Evolutionary conservation across 352 stramenopile genomes (phyloP), one percentile per base, ranked within the genome.

Genomic region (Aphanomyces cochlioides): DNA sequence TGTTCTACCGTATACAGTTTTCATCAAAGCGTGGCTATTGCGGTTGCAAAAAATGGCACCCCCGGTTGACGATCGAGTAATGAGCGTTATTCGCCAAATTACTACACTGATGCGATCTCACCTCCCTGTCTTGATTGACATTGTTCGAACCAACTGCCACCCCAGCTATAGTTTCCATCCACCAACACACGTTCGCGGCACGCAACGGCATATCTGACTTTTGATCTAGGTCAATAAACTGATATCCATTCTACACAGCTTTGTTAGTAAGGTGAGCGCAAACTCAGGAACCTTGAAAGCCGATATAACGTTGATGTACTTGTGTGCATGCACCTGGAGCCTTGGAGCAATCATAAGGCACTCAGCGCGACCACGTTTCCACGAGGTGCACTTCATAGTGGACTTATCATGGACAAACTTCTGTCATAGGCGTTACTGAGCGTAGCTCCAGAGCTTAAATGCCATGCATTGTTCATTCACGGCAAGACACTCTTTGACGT

Each of bases 11-110:
- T 90, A 90, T 60, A 92, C 81, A 5, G 39, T 88, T 19, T 56
- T 90, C 43, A 84, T 92, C 39, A 90, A 90, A 64, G 84, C 76
- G 47, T 92, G 84, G 82, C 56, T 75, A 5, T 40, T 73, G n/a
- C 66, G 65, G 10, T 66, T 79, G 28, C 56, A 60, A 7, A 69
- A 80, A n/a, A 53, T 47, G 1, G 75, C 72, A 39, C 64, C 74
- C 1, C 69, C 61, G 40, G 45, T 71, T 71, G 58, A 54, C 57
- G 56, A 40, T 5, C 73, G 76, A 0, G 72, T 78, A 12, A 69
- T 79, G 17, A 68, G 63, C 37, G 76, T 79, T 39, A 74, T 74
- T 17, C 89, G 86, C 66, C 54, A 82, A 2, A 76, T 78, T 63
- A 72, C 73, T 13, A 88, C 87, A 65, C 56, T 85, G 4, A 78